Percentiles rank a stretch among this genome's conserved stretches.
phyloP scores from a whole-genome alignment of 2,329 filamentous ascomycete genomes.

The Chrysoporthe deuterocubensis region DNA sequence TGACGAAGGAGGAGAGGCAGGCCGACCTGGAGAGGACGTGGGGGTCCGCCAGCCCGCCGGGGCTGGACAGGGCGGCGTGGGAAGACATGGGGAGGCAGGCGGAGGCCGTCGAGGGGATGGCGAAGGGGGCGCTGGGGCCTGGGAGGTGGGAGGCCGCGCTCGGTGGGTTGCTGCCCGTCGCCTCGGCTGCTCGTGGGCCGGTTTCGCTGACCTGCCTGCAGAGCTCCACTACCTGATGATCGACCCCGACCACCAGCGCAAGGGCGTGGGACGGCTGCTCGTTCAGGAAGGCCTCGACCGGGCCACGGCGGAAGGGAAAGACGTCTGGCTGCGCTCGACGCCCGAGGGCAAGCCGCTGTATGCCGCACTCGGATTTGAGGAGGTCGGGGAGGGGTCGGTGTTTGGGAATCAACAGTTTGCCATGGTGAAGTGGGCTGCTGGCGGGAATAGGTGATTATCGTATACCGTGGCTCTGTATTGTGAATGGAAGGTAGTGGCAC shows the following conservation, averaged over 20 bases:
- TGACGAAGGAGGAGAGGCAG: background rate
- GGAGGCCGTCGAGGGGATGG: conserved; percentile 4
- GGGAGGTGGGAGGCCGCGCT: background rate
- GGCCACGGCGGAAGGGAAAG: conserved; percentile 27
- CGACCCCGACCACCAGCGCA: conserved; percentile 34
- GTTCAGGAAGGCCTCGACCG: conserved; percentile 32
- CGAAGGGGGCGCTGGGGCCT: background rate
- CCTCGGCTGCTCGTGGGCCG: too few species aligned
- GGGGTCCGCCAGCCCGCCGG: conserved; percentile 1
- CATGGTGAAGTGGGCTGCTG: conserved; percentile 4
- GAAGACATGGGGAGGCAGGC: conserved; percentile 2
- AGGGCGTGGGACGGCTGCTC: conserved; percentile 35
- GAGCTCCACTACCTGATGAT: conserved; percentile 33
- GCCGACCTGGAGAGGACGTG: conserved; percentile 3
- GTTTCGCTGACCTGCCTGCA: conserved; percentile 16
- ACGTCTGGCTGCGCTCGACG: conserved; percentile 31
- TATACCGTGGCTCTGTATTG: too few species aligned
- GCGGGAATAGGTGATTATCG: background rate
- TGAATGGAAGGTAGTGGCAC: too few species aligned
- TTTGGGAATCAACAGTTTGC: conserved; percentile 12
- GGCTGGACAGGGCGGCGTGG: conserved; percentile 14
- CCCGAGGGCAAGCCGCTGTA: conserved; percentile 34
- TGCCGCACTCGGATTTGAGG: conserved; percentile 31
- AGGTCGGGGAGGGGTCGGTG: conserved; percentile 21
- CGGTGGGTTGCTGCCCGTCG: background rate